Percentiles rank a stretch among this genome's conserved stretches.
Evolutionary conservation across 169 alveolate genomes (phyloP).

Genomic region (Perkinsus marinus): DNA sequence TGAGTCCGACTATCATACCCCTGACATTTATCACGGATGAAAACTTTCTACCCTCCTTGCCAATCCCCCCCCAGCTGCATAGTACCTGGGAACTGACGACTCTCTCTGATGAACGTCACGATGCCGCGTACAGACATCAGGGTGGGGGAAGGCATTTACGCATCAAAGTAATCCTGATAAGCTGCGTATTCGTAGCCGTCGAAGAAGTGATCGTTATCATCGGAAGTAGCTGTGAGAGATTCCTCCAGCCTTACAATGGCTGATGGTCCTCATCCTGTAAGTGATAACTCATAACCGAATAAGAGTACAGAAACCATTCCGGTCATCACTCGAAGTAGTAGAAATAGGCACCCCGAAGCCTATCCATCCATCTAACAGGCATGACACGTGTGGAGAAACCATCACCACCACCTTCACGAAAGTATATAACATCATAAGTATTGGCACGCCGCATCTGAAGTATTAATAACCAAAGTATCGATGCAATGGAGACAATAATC

Average conservation of each 20-base stretch:
- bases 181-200: constrained; percentile 46
- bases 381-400: background rate
- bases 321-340: background rate
- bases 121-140: too few relatives aligned
- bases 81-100: too few relatives aligned
- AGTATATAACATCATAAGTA: background rate
- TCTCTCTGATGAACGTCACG: too few relatives aligned
- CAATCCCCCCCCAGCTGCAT: too few relatives aligned
- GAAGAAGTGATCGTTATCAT: constrained; percentile 26
- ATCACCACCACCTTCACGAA: background rate
- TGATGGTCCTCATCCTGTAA: background rate
- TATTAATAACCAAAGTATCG: background rate
- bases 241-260: background rate
- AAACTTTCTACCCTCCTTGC: too few relatives aligned
- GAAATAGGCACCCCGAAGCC: background rate
- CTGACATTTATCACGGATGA: too few relatives aligned
- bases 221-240: background rate
- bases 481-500: too few relatives aligned
- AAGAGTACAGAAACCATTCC: background rate
- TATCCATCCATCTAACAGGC: background rate
- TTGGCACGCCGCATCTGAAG: background rate
- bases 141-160: too few relatives aligned
- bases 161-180: constrained; percentile 63
- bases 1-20: too few relatives aligned
- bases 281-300: background rate